Base-by-base conservation (phyloP, 2,329 filamentous ascomycete species). In the Polytolypa hystricis region DNA sequence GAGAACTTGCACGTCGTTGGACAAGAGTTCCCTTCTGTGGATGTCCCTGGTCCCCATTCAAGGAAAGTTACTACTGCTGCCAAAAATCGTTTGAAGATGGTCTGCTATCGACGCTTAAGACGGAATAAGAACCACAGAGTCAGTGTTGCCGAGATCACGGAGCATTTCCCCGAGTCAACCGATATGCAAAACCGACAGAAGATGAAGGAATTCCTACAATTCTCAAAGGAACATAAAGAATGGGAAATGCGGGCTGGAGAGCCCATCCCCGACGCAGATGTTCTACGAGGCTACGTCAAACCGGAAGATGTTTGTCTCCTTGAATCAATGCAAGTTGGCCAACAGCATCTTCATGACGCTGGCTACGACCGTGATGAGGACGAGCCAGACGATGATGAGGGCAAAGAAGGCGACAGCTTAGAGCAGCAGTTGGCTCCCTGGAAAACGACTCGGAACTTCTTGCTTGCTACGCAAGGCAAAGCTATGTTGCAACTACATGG, bases 131-230 rank as follows among this genome's bases (percentile, higher is more conserved):
- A 79, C 17, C 67, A 78, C 42, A 71, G 77, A 30, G 73, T 86
- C 16, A 79, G 79, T 15, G 74, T 93, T 11, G 76, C 75, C n/a
- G 84, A 89, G 50, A 82, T 98, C 25, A 95, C 87, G 2, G 82
- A 78, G 30, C 91, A 98, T 56, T 84, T 96, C 43, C 84, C 85
- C 5, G 89, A 91, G 26, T 91, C 86, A 4, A 91, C 84, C 14
- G 89, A 96, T 54, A 86, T 91, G 38, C 89, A 96, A 54, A 96
- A 95, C 49, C 77, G 91, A 21, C 87, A 93, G 52, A 95, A 96
- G 60, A 79, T 98, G 63, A 91, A 95, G 52, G 91, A 98, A 50
- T 96, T 98, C 57, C 78, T 98, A 48, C 73, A 78, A 33, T 96
- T 95, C 54, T 81, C 91, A 51, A 87, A 93, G 52, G 81, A 86